Base-by-base conservation (phyloP, 768 basidiomycete genomes). In the Rhodotorula diobovata region DNA sequence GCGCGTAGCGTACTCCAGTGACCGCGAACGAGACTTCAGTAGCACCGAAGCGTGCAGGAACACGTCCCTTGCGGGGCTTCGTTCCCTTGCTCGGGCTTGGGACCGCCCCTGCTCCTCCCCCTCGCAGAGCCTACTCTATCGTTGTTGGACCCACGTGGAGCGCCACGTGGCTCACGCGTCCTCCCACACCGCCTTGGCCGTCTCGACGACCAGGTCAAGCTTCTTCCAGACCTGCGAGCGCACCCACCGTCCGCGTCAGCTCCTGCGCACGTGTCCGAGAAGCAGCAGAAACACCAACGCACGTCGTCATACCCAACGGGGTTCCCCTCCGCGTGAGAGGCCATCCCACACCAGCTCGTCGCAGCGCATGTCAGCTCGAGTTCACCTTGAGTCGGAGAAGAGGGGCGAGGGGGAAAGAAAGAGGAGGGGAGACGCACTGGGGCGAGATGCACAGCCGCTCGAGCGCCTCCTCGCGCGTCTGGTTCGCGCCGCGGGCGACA, bases 301-400 rank as follows among this genome's bases (percentile, higher is more conserved):
- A 86, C 81, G 66, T 86, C 86, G 82, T 86, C 76, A 32, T 77
- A 75, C 9, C 82, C 84, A 43, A 87, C 74, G 10, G 84, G 83
- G 77, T 87, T 87, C 0, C 86, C 86, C 74, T 87, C 83, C 81
- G 85, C 84, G 32, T 85, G 84, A 0, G 83, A 84, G 15, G 86
- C 86, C 75, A 87, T 87, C 11, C 87, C 87, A 73, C 87, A 87
- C 75, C 87, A 2, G 20, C 15, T 9, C 23, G 21, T 25, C 45
- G 48, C 23, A 50, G 23, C 8, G 21, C 11, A 21, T 25, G 20
- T 23, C 8, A 8, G 23, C 23, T 23, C 23, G 46, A n/a, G n/a
- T n/a, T n/a, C n/a, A n/a, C n/a, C n/a, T n/a, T n/a, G n/a, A n/a
- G n/a, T n/a, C n/a, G n/a, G n/a, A n/a, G n/a, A n/a, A n/a, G 48